Conservation (phyloP, 805 yeast species). For the Sugiyamaella americana region DNA sequence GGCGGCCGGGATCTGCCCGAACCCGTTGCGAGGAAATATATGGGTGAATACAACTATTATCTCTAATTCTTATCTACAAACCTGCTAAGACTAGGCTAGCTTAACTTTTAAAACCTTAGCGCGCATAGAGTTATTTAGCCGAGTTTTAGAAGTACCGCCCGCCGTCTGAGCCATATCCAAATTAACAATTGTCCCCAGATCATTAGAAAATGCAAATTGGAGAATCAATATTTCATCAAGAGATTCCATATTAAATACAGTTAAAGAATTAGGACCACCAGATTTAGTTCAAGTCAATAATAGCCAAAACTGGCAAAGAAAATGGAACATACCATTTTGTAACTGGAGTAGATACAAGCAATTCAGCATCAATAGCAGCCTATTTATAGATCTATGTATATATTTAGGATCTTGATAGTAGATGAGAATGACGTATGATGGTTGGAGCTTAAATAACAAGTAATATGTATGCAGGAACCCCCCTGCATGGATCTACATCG, state of each 20-base stretch:
- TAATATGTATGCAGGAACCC: too few species aligned
- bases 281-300: slow-evolving; percentile 54
- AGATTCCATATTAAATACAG: slow-evolving; percentile 37
- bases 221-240: slow-evolving; percentile 48
- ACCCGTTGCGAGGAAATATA: too few species aligned
- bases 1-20: background rate
- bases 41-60: too few species aligned
- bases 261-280: slow-evolving; percentile 63
- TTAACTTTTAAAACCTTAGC: too few species aligned
- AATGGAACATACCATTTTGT: slow-evolving; percentile 49
- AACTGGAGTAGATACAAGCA: slow-evolving; percentile 48
- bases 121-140: too few species aligned
- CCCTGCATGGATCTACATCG: too few species aligned
- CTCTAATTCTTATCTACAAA: too few species aligned
- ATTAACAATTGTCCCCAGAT: too few species aligned
- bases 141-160: too few species aligned
- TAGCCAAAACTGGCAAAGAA: slow-evolving; percentile 42
- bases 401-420: slow-evolving; percentile 33
- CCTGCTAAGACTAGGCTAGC: too few species aligned
- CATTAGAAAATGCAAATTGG: slow-evolving; percentile 46
- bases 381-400: slow-evolving; percentile 48
- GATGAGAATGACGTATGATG: slow-evolving; percentile 66
- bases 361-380: slow-evolving; percentile 50
- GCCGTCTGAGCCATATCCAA: too few species aligned
- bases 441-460: too few species aligned